Percentiles rank a stretch among this genome's conserved stretches.
These are phyloP conservation scores for Tetrapisispora pingtungensis DNA, from an alignment of 805 yeast species.

Conservation along the genomic window DNA sequence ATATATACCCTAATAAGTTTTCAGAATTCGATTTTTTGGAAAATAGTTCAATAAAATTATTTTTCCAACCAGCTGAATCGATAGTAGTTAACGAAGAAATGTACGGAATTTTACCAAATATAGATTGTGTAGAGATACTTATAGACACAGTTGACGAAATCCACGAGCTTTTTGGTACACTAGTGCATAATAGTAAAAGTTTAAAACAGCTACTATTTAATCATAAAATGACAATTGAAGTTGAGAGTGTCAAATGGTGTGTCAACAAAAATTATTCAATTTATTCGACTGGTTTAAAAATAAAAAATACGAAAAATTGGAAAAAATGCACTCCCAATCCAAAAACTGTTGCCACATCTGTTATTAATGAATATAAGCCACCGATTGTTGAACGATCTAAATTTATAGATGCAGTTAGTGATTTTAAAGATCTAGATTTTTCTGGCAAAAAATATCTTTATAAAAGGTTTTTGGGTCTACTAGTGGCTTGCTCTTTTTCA, in stretches of 20 bases:
- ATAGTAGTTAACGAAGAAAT: background rate
- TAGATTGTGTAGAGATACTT: slow-evolving; percentile 5
- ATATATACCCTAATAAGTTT: slow-evolving; percentile 2
- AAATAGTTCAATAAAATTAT: slow-evolving; percentile 2
- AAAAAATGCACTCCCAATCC: background rate
- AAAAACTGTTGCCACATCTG: background rate
- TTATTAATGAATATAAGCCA: background rate
- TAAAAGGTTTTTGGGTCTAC: slow-evolving; percentile 12
- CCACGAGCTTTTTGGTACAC: slow-evolving; percentile 2
- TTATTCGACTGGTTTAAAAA: background rate
- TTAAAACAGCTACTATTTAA: background rate
- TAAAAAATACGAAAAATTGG: background rate
- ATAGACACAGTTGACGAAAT: background rate
- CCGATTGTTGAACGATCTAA: background rate
- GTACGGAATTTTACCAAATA: slow-evolving; percentile 1
- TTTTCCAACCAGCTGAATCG: background rate
- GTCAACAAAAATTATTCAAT: background rate
- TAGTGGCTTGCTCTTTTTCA: slow-evolving; percentile 16
- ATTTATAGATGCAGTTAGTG: slow-evolving; percentile 6
- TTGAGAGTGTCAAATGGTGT: background rate
- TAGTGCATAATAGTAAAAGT: background rate
- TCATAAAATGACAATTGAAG: background rate
- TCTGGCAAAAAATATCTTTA: slow-evolving; percentile 5
- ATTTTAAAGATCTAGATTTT: slow-evolving; percentile 10
- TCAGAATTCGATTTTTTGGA: background rate